Base-by-base conservation (phyloP, 257 asterid genomes). In the Plectranthus barbatus region DNA sequence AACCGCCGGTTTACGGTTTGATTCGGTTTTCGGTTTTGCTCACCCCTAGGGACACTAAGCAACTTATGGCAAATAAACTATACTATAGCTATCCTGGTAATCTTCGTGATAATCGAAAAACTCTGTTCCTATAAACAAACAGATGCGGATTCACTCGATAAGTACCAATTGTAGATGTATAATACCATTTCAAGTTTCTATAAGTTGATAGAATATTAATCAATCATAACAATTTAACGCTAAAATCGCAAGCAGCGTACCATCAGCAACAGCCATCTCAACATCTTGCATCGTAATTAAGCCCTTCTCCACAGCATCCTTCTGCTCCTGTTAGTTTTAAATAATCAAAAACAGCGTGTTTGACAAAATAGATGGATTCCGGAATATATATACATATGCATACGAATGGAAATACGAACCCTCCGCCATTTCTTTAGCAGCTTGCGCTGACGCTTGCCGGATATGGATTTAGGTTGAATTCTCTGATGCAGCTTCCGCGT, bases 381-480 rank as follows among this genome's bases (percentile, higher is more conserved):
- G 23, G 8, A 49, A 13, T 17, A 4, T 33, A 21, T 12, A 20
- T 11, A n/a, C 19, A 55, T 49, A 53, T 17, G 23, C 11, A 29
- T 34, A 12, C 2, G 19, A 4, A 21, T 1, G 15, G 7, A 47
- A 33, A 8, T 17, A 76, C 83, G 17, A 11, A 87, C 95, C 95
- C 91, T 81, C 52, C 95, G 94, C 91, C 91, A 81, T 79, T 84
- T 89, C 66, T 81, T 86, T 39, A 77, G 76, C 63, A 82, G 71
- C 82, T 89, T 89, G 78, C 88, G 97, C 75, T 86, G 74, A 29
- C 95, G 95, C 84, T 89, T 89, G 73, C 97, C 97, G 71, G 97
- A 89, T 71, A 89, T 19, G 56, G 97, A 77, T 24, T 57, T 67
- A 0, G 86, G 82, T 19, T 84, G 88, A 5, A 62, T 20, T 44